phyloP scores from a whole-genome alignment of 257 asterid genomes.

The Ligustrum vulgare region DNA sequence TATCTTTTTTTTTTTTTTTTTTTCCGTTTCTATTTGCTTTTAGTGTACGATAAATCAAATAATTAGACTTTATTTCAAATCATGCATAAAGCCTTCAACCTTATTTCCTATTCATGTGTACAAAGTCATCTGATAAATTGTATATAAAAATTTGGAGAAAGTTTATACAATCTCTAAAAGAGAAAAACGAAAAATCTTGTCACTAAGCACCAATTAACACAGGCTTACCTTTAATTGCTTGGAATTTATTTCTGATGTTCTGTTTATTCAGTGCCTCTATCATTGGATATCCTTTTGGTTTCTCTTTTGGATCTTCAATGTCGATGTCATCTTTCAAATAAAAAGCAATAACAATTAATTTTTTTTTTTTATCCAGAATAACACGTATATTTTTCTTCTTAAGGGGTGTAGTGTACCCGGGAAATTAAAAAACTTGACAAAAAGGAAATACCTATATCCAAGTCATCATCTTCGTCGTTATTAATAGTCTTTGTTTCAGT shows the following conservation, averaged over 20 bases:
- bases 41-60: no score
- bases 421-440: background rate
- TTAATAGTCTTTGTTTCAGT: slow-evolving; percentile 38
- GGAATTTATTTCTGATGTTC: slow-evolving; percentile 68
- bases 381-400: background rate
- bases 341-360: slow-evolving; percentile 1
- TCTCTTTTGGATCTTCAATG: slow-evolving; percentile 75
- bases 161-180: no score
- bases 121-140: no score
- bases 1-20: no score
- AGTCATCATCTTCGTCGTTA: slow-evolving; percentile 47
- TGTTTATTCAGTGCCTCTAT: slow-evolving; percentile 67
- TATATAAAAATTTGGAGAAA: no score
- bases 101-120: no score
- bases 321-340: slow-evolving; percentile 68
- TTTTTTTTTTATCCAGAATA: background rate
- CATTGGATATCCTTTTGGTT: slow-evolving; percentile 61
- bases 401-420: background rate
- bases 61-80: no score
- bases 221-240: slow-evolving; percentile 67
- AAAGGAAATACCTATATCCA: slow-evolving; percentile 66
- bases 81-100: no score
- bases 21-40: no score
- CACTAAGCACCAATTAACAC: no score
- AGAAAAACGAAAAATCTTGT: no score